Conservation (phyloP, 2,329 filamentous ascomycete species). For the Fusarium sp. region DNA sequence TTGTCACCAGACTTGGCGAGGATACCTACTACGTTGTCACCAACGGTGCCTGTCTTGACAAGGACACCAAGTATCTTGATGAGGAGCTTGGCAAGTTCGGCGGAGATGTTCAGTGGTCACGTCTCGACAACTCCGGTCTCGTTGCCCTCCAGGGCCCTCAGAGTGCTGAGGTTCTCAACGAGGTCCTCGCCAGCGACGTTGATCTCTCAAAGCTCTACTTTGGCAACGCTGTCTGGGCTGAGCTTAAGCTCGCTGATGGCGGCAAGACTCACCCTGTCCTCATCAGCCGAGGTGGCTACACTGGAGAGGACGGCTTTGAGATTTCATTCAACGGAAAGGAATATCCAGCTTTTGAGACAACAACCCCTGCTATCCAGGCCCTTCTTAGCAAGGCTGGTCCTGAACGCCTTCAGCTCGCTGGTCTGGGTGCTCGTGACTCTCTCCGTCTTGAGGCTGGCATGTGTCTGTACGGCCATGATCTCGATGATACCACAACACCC, state of each 20-base stretch:
- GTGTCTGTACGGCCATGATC: conserved; percentile 99
- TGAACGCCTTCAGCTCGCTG: conserved; percentile 76
- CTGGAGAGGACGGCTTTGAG: conserved; percentile 97
- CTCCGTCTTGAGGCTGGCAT: conserved; percentile 95
- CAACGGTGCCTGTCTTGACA: conserved; percentile 90
- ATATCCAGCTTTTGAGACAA: conserved; percentile 49
- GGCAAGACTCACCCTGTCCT: conserved; percentile 56
- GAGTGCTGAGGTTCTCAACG: conserved; percentile 72
- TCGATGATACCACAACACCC: conserved; percentile 77
- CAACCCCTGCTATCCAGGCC: conserved; percentile 68
- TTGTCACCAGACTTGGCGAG: conserved; percentile 81
- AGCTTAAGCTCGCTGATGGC: conserved; percentile 67
- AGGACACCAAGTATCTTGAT: conserved; percentile 81
- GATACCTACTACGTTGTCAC: conserved; percentile 91
- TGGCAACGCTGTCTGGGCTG: conserved; percentile 74
- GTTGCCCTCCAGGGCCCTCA: conserved; percentile 90
- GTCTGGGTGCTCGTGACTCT: conserved; percentile 89
- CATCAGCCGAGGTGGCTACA: conserved; percentile 91
- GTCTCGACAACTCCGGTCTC: conserved; percentile 77
- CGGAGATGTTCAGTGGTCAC: conserved; percentile 69
- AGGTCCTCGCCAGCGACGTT: conserved; percentile 63
- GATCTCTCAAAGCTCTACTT: conserved; percentile 80
- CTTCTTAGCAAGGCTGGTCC: conserved; percentile 71
- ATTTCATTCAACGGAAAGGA: conserved; percentile 73
- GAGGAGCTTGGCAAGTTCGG: conserved; percentile 70